Conservation (phyloP, 2,329 filamentous ascomycete genomes). For the Metarhizium sp. region DNA sequence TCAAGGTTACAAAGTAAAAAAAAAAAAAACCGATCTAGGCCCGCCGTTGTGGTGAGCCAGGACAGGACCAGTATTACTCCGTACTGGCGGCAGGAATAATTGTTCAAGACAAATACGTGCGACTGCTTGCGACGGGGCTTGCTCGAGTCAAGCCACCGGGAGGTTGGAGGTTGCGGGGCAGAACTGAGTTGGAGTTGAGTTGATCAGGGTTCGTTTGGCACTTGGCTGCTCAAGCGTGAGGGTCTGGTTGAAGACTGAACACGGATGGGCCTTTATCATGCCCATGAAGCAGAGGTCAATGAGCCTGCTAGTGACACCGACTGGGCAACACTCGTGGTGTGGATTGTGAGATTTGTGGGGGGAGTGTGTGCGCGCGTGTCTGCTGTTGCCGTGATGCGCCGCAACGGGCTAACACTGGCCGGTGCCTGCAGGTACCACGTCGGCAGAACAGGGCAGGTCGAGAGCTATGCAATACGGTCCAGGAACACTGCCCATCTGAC, state of each 20-base stretch:
- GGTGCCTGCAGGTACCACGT: slow-evolving; percentile 9
- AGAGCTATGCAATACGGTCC: background rate
- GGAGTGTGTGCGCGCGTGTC: background rate
- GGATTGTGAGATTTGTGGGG: background rate
- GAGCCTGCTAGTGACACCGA: background rate
- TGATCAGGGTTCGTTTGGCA: background rate
- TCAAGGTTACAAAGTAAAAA: background rate
- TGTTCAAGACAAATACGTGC: background rate
- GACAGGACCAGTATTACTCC: background rate
- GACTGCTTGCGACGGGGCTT: slow-evolving; percentile 4
- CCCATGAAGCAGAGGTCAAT: background rate
- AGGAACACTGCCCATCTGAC: slow-evolving; percentile 4
- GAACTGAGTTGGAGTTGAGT: background rate
- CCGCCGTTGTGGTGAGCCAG: background rate
- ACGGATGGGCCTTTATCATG: too few relatives aligned
- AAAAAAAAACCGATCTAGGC: background rate
- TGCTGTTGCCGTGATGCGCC: slow-evolving; percentile 1
- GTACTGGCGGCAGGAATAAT: too few relatives aligned
- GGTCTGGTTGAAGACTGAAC: background rate
- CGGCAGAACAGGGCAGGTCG: background rate
- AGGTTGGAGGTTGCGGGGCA: background rate
- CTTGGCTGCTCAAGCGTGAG: background rate
- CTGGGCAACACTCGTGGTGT: background rate
- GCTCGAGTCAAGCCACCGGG: slow-evolving; percentile 6
- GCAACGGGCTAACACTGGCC: slow-evolving; percentile 2